Conservation (phyloP, 1,284 basidiomycete species). For the Moesziomyces sp. region DNA sequence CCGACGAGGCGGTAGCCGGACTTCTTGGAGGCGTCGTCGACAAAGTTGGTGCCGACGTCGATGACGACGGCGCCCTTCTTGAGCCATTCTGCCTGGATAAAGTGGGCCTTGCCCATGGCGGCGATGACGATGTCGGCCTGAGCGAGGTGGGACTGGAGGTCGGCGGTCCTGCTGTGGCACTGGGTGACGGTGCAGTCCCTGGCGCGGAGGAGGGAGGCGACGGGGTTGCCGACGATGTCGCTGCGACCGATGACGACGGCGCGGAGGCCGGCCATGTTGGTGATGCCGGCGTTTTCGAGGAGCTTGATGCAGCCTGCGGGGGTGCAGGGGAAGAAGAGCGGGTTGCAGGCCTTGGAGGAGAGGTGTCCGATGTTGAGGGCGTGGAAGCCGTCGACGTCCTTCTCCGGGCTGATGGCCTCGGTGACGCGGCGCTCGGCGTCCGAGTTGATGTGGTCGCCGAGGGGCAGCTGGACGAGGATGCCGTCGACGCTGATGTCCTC, state of each 20-base stretch:
- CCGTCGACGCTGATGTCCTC: conserved; percentile 84
- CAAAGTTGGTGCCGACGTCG: conserved; percentile 92
- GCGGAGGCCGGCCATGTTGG: conserved; percentile 72
- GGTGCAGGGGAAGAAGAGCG: conserved; percentile 94
- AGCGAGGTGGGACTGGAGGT: conserved; percentile 78
- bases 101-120: conserved; percentile 91
- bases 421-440: conserved; percentile 91
- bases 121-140: conserved; percentile 91
- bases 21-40: conserved; percentile 85
- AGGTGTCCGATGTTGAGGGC: conserved; percentile 98
- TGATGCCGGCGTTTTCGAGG: conserved; percentile 83
- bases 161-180: conserved; percentile 89
- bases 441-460: conserved; percentile 83
- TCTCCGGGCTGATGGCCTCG: conserved; percentile 90
- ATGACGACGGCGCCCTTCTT: conserved; percentile 82
- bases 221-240: conserved; percentile 97
- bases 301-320: conserved; percentile 92
- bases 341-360: conserved; percentile 87
- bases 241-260: conserved; percentile 95
- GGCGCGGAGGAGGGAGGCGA: conserved; percentile 87
- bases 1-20: conserved; percentile 95
- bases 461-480: conserved; percentile 95
- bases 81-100: conserved; percentile 92
- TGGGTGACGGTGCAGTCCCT: conserved; percentile 96
- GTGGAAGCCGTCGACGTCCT: conserved; percentile 99